These are phyloP conservation scores for Zymoseptoria passerinii DNA, from an alignment of 2,329 filamentous ascomycete species.

Conservation along the genomic window DNA sequence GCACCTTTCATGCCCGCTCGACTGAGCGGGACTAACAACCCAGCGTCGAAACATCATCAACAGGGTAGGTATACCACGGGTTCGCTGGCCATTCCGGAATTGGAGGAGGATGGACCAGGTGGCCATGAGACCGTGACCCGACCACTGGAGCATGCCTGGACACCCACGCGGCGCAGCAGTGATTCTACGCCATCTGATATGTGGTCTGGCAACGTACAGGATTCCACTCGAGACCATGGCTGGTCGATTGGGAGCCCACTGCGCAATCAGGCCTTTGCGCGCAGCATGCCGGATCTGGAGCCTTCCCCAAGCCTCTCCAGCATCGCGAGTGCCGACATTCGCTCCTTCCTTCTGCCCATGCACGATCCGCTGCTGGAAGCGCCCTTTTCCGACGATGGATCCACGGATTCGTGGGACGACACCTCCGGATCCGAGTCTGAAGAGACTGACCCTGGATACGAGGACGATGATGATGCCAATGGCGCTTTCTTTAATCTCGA, in stretches of 20 bases:
- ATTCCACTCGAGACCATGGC: neutral
- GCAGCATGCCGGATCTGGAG: constrained; percentile 7
- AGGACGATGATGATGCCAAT: constrained; percentile 51
- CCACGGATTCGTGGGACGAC: constrained; percentile 25
- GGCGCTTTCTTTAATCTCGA: constrained; percentile 50
- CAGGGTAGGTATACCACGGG: constrained; percentile 40
- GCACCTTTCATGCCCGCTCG: constrained; percentile 5
- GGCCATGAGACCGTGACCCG: neutral
- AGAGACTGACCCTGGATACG: constrained; percentile 23
- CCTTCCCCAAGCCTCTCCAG: constrained; percentile 20
- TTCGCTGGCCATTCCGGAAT: neutral
- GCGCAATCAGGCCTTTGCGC: constrained; percentile 15
- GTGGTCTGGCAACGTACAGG: neutral
- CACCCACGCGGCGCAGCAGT: neutral
- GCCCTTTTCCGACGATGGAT: constrained; percentile 26
- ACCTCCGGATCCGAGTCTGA: constrained; percentile 17
- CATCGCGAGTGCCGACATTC: constrained; percentile 26
- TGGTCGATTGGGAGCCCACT: constrained; percentile 22
- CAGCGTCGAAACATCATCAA: constrained; percentile 40
- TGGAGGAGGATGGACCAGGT: neutral
- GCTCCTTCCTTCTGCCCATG: constrained; percentile 35
- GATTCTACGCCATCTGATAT: neutral
- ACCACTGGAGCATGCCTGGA: neutral
- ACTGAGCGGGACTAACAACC: constrained; percentile 7
- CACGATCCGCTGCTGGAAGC: constrained; percentile 35